Evolutionary conservation across 2,329 filamentous ascomycete genomes (phyloP).

Genomic region (Verticillium zaregamsianum): DNA sequence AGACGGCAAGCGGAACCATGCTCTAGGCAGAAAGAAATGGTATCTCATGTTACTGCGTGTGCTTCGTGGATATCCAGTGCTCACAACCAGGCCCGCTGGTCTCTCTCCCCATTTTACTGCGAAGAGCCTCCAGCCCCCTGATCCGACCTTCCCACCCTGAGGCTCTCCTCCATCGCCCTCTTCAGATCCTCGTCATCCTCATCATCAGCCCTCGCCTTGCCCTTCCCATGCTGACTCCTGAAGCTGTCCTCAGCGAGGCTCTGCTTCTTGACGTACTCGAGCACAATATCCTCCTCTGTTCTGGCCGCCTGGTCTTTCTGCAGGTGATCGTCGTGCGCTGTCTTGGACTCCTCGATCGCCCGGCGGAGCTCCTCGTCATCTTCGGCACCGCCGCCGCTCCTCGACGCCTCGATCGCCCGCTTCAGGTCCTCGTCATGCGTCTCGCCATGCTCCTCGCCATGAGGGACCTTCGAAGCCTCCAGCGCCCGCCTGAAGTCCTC

Average conservation of each 20-base stretch:
- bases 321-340: constrained; percentile 38
- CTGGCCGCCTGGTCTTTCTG: constrained; percentile 35
- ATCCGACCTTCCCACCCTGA: constrained; percentile 32
- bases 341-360: constrained; percentile 43
- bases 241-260: constrained; percentile 65
- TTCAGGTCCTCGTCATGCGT: constrained; percentile 30
- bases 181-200: constrained; percentile 51
- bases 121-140: constrained; percentile 14
- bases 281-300: constrained; percentile 67
- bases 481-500: constrained; percentile 37
- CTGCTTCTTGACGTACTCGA: constrained; percentile 76
- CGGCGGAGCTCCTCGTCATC: constrained; percentile 41
- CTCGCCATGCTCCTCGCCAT: background rate
- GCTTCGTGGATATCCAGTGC: background rate
- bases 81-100: background rate
- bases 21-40: constrained; percentile 2
- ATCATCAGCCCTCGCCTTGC: constrained; percentile 20
- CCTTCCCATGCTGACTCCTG: constrained; percentile 27
- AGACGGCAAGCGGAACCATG: background rate
- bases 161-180: constrained; percentile 50
- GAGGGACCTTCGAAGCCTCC: constrained; percentile 23
- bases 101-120: background rate
- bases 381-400: constrained; percentile 14
- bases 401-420: constrained; percentile 36
- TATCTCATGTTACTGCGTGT: constrained; percentile 6